Conservation (phyloP, 2,329 filamentous ascomycete genomes). For the Hypomyces perniciosus region DNA sequence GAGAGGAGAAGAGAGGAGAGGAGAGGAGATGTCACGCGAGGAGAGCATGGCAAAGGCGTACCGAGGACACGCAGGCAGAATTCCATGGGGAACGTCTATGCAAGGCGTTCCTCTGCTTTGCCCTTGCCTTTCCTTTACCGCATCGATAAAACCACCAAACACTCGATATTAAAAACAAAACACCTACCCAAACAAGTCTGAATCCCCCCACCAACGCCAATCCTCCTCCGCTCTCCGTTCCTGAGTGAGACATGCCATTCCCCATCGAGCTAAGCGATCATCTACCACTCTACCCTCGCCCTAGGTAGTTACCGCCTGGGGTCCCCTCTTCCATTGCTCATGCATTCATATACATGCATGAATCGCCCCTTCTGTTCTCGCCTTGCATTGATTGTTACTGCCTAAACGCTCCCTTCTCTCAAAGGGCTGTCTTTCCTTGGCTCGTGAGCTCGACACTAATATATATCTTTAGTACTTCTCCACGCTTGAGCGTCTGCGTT, state of each 20-base stretch:
- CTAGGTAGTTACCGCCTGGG: slow-evolving; percentile 3
- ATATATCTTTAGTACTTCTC: slow-evolving; percentile 58
- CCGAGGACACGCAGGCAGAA: too few relatives aligned
- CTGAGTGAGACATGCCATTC: slow-evolving; percentile 35
- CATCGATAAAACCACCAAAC: too few relatives aligned
- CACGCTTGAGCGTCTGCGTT: slow-evolving; percentile 62
- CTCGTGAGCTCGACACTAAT: slow-evolving; percentile 3
- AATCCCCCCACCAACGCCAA: neutral
- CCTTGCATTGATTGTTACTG: neutral
- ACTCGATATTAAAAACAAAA: too few relatives aligned
- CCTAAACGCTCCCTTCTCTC: neutral
- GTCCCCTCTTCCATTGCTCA: slow-evolving; percentile 1
- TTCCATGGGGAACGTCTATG: too few relatives aligned
- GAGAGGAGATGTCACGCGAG: too few relatives aligned
- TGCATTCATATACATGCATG: slow-evolving; percentile 4
- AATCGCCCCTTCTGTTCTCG: slow-evolving; percentile 3
- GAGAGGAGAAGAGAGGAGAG: too few relatives aligned
- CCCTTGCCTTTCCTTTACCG: too few relatives aligned
- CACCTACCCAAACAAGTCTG: too few relatives aligned
- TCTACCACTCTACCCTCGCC: slow-evolving; percentile 1
- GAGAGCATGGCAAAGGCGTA: too few relatives aligned
- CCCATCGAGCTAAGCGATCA: slow-evolving; percentile 16
- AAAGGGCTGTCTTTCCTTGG: neutral
- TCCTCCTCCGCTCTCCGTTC: slow-evolving; percentile 24
- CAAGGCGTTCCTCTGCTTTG: too few relatives aligned